Percentiles rank a stretch among this genome's conserved stretches.
Conservation (phyloP, 2,329 filamentous ascomycete species). For the Sporothrix pseudoabietina region DNA sequence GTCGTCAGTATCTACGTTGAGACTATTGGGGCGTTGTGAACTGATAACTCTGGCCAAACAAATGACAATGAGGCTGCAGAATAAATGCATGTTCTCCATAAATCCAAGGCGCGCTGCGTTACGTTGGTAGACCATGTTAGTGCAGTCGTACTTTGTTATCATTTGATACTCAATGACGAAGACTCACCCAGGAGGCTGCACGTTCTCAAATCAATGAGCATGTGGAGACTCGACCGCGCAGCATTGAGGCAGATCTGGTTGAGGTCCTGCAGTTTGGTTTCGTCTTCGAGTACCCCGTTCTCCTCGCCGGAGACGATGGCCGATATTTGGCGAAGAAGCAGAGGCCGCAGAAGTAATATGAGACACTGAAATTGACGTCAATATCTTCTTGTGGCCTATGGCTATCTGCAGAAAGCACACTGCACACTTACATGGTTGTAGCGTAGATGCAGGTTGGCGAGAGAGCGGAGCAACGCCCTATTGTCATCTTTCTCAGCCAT, state of each 20-base stretch:
- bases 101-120: constrained; percentile 8
- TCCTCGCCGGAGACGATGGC: constrained; percentile 3
- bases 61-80: constrained; percentile 21
- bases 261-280: neutral
- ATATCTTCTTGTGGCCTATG: neutral
- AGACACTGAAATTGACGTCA: constrained; percentile 11
- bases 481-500: neutral
- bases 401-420: neutral
- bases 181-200: constrained; percentile 10
- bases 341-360: constrained; percentile 26
- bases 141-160: too few species aligned
- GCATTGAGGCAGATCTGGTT: constrained; percentile 10
- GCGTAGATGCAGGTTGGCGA: constrained; percentile 25
- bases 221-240: constrained; percentile 15
- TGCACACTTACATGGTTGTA: constrained; percentile 13
- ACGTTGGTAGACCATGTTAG: neutral
- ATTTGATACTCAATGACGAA: neutral
- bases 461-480: constrained; percentile 1
- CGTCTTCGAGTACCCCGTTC: neutral
- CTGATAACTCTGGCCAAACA: constrained; percentile 25
- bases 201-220: neutral
- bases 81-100: constrained; percentile 30
- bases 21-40: neutral
- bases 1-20: neutral
- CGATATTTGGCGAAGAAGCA: constrained; percentile 23